Conservation (phyloP, 768 basidiomycete genomes). For the Russula brevipes region DNA sequence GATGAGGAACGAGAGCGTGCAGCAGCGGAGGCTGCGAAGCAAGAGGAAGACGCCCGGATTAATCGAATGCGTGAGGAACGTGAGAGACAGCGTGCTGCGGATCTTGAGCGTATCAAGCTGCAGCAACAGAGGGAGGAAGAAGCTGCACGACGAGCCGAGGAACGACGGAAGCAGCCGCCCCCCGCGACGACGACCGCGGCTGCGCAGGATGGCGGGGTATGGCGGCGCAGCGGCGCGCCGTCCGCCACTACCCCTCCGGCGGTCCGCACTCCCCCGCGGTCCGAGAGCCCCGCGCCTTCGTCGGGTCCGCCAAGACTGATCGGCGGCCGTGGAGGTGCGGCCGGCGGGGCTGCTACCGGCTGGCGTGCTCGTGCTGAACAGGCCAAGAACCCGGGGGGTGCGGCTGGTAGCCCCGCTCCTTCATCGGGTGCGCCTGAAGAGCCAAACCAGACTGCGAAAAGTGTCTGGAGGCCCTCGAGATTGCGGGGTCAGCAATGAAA, state of each 20-base stretch:
- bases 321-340: constrained; percentile 27
- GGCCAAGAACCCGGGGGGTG: constrained; percentile 36
- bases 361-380: constrained; percentile 56
- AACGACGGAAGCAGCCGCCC: constrained; percentile 33
- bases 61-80: constrained; percentile 49
- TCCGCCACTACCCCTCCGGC: constrained; percentile 20
- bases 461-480: constrained; percentile 34
- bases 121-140: constrained; percentile 60
- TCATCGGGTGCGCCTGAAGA: constrained; percentile 5
- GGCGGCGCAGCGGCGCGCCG: constrained; percentile 22
- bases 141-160: constrained; percentile 40
- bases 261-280: constrained; percentile 39
- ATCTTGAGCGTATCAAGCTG: constrained; percentile 49
- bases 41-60: constrained; percentile 55
- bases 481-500: constrained; percentile 21
- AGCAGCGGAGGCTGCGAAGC: constrained; percentile 41
- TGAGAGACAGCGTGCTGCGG: constrained; percentile 47
- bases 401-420: constrained; percentile 37
- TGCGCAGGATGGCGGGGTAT: constrained; percentile 29
- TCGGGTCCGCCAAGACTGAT: constrained; percentile 31
- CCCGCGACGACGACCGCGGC: constrained; percentile 29
- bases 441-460: constrained; percentile 48
- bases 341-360: constrained; percentile 32
- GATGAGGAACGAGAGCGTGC: constrained; percentile 30
- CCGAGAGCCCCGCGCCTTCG: constrained; percentile 47